Conservation (phyloP, 2,329 filamentous ascomycete genomes). For the Fusarium luffae region DNA sequence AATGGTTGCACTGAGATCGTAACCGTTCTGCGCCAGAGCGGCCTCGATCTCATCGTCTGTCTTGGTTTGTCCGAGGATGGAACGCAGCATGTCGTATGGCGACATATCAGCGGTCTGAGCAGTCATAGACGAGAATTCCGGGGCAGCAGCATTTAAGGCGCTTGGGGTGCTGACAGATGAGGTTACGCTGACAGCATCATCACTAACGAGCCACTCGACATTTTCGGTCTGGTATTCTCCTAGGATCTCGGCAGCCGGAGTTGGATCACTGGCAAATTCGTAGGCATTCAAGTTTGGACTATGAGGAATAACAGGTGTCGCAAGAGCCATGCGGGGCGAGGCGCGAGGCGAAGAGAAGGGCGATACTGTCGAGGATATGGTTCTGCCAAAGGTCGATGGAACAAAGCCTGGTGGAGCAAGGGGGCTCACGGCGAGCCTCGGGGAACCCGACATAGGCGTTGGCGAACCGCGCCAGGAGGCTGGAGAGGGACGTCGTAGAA, state of each 20-base stretch:
- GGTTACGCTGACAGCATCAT: slow-evolving; percentile 82
- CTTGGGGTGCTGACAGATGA: slow-evolving; percentile 77
- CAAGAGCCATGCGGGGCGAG: slow-evolving; percentile 89
- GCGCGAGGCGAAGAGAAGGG: slow-evolving; percentile 95
- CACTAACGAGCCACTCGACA: slow-evolving; percentile 96
- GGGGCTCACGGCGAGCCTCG: slow-evolving; percentile 83
- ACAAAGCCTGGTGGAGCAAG: slow-evolving; percentile 86
- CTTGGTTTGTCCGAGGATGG: slow-evolving; percentile 88
- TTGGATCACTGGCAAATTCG: slow-evolving; percentile 87
- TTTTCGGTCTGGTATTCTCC: slow-evolving; percentile 93
- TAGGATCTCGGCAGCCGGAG: slow-evolving; percentile 84
- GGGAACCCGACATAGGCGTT: slow-evolving; percentile 85
- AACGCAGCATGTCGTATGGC: slow-evolving; percentile 96
- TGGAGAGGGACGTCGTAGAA: slow-evolving; percentile 90
- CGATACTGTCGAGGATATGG: slow-evolving; percentile 82
- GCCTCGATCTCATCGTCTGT: slow-evolving; percentile 94
- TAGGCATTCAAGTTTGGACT: slow-evolving; percentile 95
- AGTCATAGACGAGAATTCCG: slow-evolving; percentile 74
- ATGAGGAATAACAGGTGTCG: slow-evolving; percentile 90
- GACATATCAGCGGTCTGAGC: slow-evolving; percentile 88
- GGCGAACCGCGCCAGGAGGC: slow-evolving; percentile 90
- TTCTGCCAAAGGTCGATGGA: slow-evolving; percentile 77
- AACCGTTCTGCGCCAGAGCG: slow-evolving; percentile 88
- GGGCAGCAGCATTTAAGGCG: slow-evolving; percentile 80
- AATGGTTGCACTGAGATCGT: slow-evolving; percentile 93